These are phyloP conservation scores for Arxiozyma bovina DNA, from an alignment of 1,139 yeast species.

Conservation along the genomic window DNA sequence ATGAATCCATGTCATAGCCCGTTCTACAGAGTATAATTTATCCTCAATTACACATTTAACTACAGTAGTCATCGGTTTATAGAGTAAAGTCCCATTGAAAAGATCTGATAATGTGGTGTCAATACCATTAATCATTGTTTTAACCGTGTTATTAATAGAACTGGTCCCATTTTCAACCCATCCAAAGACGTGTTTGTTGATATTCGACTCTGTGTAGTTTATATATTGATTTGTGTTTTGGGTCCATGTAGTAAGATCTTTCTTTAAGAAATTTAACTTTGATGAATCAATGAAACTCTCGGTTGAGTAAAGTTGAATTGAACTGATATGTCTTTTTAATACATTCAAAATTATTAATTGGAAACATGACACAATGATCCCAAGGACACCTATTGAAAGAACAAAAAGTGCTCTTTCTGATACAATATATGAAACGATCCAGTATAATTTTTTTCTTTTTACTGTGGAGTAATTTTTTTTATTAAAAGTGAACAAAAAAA, in stretches of 20 bases:
- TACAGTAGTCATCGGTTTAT: slow-evolving; percentile 52
- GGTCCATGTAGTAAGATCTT: slow-evolving; percentile 38
- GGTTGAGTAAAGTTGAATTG: not conserved
- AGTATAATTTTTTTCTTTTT: slow-evolving; percentile 28
- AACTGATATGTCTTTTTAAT: slow-evolving; percentile 17
- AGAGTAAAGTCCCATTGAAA: slow-evolving; percentile 62
- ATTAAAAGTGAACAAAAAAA: slow-evolving; percentile 18
- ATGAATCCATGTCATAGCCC: slow-evolving; percentile 74
- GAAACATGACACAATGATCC: slow-evolving; percentile 39
- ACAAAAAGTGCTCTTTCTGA: slow-evolving; percentile 41
- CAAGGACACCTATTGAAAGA: slow-evolving; percentile 41
- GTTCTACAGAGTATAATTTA: slow-evolving; percentile 54
- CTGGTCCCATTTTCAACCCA: slow-evolving; percentile 51
- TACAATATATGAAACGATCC: slow-evolving; percentile 45
- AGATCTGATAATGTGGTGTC: slow-evolving; percentile 47
- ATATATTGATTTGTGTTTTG: slow-evolving; percentile 43
- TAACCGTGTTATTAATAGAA: slow-evolving; percentile 48
- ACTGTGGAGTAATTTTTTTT: slow-evolving; percentile 5
- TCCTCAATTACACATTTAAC: slow-evolving; percentile 74
- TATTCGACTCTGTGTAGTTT: slow-evolving; percentile 34
- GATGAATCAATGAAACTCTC: slow-evolving; percentile 4
- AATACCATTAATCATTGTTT: slow-evolving; percentile 41
- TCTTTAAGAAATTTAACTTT: slow-evolving; percentile 5
- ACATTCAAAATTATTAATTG: slow-evolving; percentile 38
- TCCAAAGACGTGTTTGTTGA: slow-evolving; percentile 62